A percentile compares a stretch with the other conserved stretches of the same genome.
Evolutionary conservation across 2,329 filamentous ascomycete genomes (phyloP).

Genomic region (Colletotrichum tropicicola): DNA sequence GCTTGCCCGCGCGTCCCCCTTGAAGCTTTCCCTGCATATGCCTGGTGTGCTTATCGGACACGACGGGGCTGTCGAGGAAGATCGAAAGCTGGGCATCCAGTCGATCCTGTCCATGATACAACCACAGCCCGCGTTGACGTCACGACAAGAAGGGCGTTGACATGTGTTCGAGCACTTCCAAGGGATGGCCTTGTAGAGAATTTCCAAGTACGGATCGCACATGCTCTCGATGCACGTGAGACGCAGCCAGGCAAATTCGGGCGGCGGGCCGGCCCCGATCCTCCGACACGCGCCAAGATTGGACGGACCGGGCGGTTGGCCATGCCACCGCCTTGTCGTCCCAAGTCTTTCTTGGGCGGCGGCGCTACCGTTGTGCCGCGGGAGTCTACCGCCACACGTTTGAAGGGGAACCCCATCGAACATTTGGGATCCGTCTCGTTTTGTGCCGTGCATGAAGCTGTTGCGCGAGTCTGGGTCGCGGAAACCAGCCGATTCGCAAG

Average conservation of each 20-base stretch:
- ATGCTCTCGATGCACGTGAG: neutral
- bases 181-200: neutral
- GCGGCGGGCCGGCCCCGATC: slow-evolving; percentile 14
- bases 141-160: slow-evolving; percentile 1
- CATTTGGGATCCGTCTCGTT: too few species aligned
- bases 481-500: too few species aligned
- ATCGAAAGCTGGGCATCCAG: too few species aligned
- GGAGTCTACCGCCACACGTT: too few species aligned
- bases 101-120: slow-evolving; percentile 16
- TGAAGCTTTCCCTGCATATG: neutral
- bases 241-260: neutral
- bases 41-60: too few species aligned
- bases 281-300: slow-evolving; percentile 27
- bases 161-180: neutral
- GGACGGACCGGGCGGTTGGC: slow-evolving; percentile 5
- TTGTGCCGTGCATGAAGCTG: too few species aligned
- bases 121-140: slow-evolving; percentile 6
- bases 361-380: too few species aligned
- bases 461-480: too few species aligned
- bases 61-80: too few species aligned
- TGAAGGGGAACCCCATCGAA: too few species aligned
- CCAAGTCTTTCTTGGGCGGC: too few species aligned
- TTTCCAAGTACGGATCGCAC: neutral
- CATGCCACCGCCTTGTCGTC: slow-evolving; percentile 17
- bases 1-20: neutral